A percentile compares a stretch with the other conserved stretches of the same genome.
Conservation (phyloP, 139 green algal genomes). For the Asterochloris erici region DNA sequence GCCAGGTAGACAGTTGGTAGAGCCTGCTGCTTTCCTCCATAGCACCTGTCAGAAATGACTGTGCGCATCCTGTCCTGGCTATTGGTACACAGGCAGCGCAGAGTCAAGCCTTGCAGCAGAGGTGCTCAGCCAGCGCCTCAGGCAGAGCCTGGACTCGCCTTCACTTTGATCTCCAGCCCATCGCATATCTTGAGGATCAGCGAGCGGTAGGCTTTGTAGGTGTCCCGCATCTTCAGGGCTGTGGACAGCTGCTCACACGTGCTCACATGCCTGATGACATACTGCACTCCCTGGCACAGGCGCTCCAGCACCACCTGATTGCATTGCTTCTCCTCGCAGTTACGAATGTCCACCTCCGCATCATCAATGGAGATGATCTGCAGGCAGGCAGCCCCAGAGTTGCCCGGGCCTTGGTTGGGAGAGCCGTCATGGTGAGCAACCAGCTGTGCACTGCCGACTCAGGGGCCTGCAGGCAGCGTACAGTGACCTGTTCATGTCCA, state of each 20-base stretch:
- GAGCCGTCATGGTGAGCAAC: background rate
- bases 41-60: background rate
- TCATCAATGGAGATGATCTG: slow-evolving; percentile 18
- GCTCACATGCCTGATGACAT: background rate
- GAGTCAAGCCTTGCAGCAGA: background rate
- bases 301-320: slow-evolving; percentile 11
- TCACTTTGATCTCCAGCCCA: slow-evolving; percentile 24
- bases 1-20: background rate
- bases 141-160: background rate
- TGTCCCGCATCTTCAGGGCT: slow-evolving; percentile 21
- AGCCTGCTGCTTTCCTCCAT: background rate
- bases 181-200: slow-evolving; percentile 8
- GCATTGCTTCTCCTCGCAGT: slow-evolving; percentile 1
- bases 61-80: background rate
- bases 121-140: background rate
- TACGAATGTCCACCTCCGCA: background rate
- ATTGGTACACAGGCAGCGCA: background rate
- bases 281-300: background rate
- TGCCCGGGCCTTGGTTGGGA: too few species aligned
- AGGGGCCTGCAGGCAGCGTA: too few species aligned
- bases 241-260: background rate
- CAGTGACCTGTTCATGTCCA: too few species aligned
- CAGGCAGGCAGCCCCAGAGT: background rate
- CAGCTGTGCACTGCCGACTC: too few species aligned
- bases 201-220: slow-evolving; percentile 8